A percentile compares a stretch with the other conserved stretches of the same genome.
phyloP scores from a whole-genome alignment of 2,329 filamentous ascomycete species.

The Scedosporium boydii region DNA sequence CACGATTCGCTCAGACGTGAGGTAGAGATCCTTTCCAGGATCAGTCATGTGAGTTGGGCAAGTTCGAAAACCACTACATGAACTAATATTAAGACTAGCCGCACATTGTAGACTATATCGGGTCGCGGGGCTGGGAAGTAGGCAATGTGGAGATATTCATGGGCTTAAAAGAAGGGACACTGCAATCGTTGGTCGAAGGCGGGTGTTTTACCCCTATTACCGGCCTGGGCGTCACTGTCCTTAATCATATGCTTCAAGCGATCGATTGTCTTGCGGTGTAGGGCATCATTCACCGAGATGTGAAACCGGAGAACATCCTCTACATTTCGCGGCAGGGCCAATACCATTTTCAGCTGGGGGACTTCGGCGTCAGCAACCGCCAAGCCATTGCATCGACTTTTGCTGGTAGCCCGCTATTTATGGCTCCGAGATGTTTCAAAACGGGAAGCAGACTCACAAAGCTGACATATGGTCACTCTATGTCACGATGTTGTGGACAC shows the following conservation, averaged over 20 bases:
- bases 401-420: no score
- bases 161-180: slow-evolving; percentile 10
- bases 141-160: slow-evolving; percentile 10
- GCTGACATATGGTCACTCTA: slow-evolving; percentile 18
- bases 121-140: slow-evolving; percentile 2
- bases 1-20: no score
- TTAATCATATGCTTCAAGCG: slow-evolving; percentile 14
- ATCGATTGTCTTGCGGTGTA: slow-evolving; percentile 11
- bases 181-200: background rate
- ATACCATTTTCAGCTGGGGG: no score
- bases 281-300: slow-evolving; percentile 13
- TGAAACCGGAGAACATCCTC: slow-evolving; percentile 15
- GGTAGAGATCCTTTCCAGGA: no score
- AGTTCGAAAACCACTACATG: background rate
- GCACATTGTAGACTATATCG: slow-evolving; percentile 8
- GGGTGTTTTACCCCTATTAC: background rate
- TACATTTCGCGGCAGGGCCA: slow-evolving; percentile 3
- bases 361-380: no score
- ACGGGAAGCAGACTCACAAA: slow-evolving; percentile 11
- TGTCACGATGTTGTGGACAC: slow-evolving; percentile 14
- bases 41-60: no score
- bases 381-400: no score
- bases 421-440: no score
- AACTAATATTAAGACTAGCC: background rate
- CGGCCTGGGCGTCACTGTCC: background rate